Base-by-base conservation (phyloP, 768 basidiomycete species). In the Lactifluus echinatus region DNA sequence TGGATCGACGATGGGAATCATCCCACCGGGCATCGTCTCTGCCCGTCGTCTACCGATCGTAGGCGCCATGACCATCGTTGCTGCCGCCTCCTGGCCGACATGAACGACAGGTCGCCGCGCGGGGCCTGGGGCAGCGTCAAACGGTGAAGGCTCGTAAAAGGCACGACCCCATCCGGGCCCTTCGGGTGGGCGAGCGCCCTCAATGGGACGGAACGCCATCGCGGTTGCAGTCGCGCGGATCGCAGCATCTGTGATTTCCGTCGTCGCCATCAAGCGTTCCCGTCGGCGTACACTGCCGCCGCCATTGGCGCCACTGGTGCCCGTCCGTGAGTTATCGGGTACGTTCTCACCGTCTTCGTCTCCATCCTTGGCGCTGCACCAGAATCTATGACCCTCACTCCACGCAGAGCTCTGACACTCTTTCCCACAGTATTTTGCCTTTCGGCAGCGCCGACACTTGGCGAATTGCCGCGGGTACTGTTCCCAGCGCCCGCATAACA, bases 381-480 rank as follows among this genome's bases (percentile, higher is more conserved):
- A 94, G 67, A 94, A 97, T 55, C 94, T 76, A 69, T 97, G 94
- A 0, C 95, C 94, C 65, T 94, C 93, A 62, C 87, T 88, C 94
- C 93, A 97, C 1, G 94, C 95, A 17, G 85, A 89, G 63, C 89
- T 92, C 74, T 96, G 94, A 67, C 94, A 98, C 64, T 93, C 89
- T 71, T 97, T 97, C 24, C 92, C 92, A 66, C 96, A 98, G 69
- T 98, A 99, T 70, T 99, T 99, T 10, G 95, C 96, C 72, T 98
- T 96, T 64, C 95, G 73, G 72, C 96, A 99, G 63, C 95, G 76
- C 50, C 96, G 71, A 67, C 96, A 98, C 68, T 99, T 98, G 8
- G 94, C 94, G 71, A 99, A 99, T 70, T 98, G 92, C 26, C 95
- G 80, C 1, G 95, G 90, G 64, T 82, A 89, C 11, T 77, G 75